phyloP scores from a whole-genome alignment of 306 rosid genomes.

The Glycyrrhiza uralensis region DNA sequence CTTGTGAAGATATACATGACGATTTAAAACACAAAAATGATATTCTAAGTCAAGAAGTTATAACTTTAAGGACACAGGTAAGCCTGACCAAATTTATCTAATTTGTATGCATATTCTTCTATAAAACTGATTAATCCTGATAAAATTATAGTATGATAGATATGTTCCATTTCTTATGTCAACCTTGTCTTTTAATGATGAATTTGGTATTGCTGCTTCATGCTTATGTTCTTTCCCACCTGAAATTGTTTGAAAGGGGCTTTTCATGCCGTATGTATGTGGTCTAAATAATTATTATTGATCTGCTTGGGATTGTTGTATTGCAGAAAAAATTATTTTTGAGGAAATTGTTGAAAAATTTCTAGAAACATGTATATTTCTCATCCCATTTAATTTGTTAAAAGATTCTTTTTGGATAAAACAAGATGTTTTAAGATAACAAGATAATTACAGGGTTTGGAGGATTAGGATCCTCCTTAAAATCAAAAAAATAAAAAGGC shows the following conservation, averaged over 20 bases:
- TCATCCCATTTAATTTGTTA: neutral
- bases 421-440: neutral
- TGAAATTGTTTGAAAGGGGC: neutral
- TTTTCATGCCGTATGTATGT: neutral
- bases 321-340: neutral
- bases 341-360: neutral
- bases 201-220: slow-evolving; percentile 5
- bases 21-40: slow-evolving; percentile 58
- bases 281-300: neutral
- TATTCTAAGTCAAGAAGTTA: slow-evolving; percentile 67
- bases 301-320: neutral
- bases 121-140: neutral
- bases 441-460: neutral
- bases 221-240: neutral
- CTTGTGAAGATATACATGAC: slow-evolving; percentile 56
- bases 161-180: neutral
- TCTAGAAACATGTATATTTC: slow-evolving; percentile 9
- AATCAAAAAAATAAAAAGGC: neutral
- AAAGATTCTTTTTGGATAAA: neutral
- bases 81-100: slow-evolving; percentile 11
- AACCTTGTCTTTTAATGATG: slow-evolving; percentile 11
- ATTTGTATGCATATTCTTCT: slow-evolving; percentile 7
- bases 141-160: neutral
- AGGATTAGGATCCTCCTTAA: neutral
- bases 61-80: slow-evolving; percentile 77